A percentile compares a stretch with the other conserved stretches of the same genome.
phyloP scores from a whole-genome alignment of 495 filamentous ascomycete species.

The Geoglossum glabrum region DNA sequence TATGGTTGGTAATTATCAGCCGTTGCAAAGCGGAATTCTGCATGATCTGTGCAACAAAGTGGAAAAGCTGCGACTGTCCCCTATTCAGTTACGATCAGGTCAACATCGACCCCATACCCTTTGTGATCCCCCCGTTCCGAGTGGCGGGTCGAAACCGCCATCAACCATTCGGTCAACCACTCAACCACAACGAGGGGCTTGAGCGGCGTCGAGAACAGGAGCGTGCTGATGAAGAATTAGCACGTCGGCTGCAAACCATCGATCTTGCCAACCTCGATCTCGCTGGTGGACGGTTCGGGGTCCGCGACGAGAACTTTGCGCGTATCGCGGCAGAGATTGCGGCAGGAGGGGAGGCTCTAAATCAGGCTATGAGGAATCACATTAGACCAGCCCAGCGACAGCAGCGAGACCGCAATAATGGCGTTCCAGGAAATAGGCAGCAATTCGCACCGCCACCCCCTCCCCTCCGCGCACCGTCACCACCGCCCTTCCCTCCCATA shows the following conservation, averaged over 20 bases:
- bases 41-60: conserved; percentile 55
- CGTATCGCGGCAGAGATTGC: not conserved
- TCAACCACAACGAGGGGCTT: conserved; percentile 32
- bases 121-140: conserved; percentile 6
- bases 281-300: conserved; percentile 11
- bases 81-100: conserved; percentile 50
- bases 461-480: not conserved
- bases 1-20: conserved; percentile 17
- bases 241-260: conserved; percentile 31
- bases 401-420: not conserved
- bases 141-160: conserved; percentile 14
- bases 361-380: not conserved
- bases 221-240: conserved; percentile 32
- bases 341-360: not conserved
- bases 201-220: conserved; percentile 32
- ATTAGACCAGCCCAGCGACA: not conserved
- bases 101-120: conserved; percentile 36
- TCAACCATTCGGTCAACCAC: conserved; percentile 20
- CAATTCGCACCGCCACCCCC: not conserved
- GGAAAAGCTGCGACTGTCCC: conserved; percentile 68
- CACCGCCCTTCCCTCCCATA: not conserved
- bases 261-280: conserved; percentile 23
- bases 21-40: conserved; percentile 68
- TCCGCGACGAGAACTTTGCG: not conserved
- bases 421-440: not conserved